These are phyloP conservation scores for Lipomyces spencermartinsiae DNA, from an alignment of 805 yeast genomes.

Conservation along the genomic window DNA sequence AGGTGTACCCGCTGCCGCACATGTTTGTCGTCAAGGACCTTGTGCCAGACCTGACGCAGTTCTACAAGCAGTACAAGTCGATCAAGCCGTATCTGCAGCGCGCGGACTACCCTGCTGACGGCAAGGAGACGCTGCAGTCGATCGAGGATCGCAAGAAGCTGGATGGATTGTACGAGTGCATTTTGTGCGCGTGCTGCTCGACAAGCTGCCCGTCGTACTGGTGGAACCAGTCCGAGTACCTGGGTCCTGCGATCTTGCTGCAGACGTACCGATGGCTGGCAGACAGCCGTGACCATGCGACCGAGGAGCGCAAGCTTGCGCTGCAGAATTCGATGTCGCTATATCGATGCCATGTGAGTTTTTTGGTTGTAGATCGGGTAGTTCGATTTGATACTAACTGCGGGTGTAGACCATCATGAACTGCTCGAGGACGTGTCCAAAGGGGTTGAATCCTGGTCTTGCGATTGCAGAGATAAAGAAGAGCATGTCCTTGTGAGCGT, in stretches of 20 bases:
- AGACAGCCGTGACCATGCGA: slow-evolving; percentile 95
- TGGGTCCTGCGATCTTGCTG: slow-evolving; percentile 99
- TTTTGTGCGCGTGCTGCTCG: slow-evolving; percentile 97
- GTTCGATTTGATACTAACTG: background rate
- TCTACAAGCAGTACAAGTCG: slow-evolving; percentile 97
- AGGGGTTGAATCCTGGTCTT: slow-evolving; percentile 96
- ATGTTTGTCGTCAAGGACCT: slow-evolving; percentile 97
- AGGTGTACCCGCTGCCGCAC: slow-evolving; percentile 96
- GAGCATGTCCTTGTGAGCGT: slow-evolving; percentile 72
- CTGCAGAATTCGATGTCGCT: slow-evolving; percentile 96
- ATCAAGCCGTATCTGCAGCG: slow-evolving; percentile 97
- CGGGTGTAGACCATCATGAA: slow-evolving; percentile 78
- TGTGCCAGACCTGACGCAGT: slow-evolving; percentile 96
- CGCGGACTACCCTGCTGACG: slow-evolving; percentile 78
- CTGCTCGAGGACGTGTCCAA: slow-evolving; percentile 97
- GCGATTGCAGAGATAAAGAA: slow-evolving; percentile 98
- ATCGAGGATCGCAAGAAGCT: slow-evolving; percentile 92
- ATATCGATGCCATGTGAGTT: slow-evolving; percentile 85
- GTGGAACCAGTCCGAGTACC: slow-evolving; percentile 99
- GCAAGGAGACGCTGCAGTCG: slow-evolving; percentile 89
- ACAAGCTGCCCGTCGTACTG: slow-evolving; percentile 99
- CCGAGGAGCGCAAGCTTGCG: slow-evolving; percentile 79
- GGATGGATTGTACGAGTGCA: slow-evolving; percentile 97
- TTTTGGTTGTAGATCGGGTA: background rate
- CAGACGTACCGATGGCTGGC: slow-evolving; percentile 99